A percentile compares a stretch with the other conserved stretches of the same genome.
These are phyloP conservation scores for Aspergillus clavatus DNA, from an alignment of 2,329 filamentous ascomycete genomes.

Conservation along the genomic window DNA sequence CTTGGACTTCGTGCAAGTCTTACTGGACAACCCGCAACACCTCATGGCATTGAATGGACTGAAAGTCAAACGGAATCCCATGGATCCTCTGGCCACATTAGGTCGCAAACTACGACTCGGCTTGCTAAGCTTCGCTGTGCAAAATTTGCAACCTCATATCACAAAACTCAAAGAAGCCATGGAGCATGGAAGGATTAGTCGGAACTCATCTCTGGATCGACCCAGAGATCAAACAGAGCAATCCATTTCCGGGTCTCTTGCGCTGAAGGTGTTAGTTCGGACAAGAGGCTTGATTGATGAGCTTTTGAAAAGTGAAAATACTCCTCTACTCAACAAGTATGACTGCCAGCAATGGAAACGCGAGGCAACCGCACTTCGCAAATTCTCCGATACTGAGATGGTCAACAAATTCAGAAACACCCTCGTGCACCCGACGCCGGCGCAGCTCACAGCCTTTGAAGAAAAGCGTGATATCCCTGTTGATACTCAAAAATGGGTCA, in stretches of 20 bases:
- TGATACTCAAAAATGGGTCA: not conserved
- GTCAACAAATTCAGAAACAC: slow-evolving; percentile 10
- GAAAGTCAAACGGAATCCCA: slow-evolving; percentile 9
- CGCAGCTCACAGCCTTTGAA: slow-evolving; percentile 19
- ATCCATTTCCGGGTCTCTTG: slow-evolving; percentile 21
- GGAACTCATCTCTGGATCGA: slow-evolving; percentile 3
- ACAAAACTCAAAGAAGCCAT: slow-evolving; percentile 27
- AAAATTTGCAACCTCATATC: slow-evolving; percentile 24
- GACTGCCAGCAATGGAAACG: slow-evolving; percentile 19
- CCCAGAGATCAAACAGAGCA: slow-evolving; percentile 14
- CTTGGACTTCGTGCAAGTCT: slow-evolving; percentile 21
- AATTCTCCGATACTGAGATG: slow-evolving; percentile 25
- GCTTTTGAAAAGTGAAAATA: slow-evolving; percentile 23
- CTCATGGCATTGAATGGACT: slow-evolving; percentile 29
- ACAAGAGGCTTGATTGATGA: slow-evolving; percentile 35
- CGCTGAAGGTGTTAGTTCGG: slow-evolving; percentile 21
- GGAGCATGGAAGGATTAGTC: slow-evolving; percentile 12
- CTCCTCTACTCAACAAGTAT: slow-evolving; percentile 20
- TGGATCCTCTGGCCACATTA: slow-evolving; percentile 18
- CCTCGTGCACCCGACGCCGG: slow-evolving; percentile 19
- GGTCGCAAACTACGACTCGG: slow-evolving; percentile 24
- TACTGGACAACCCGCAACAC: slow-evolving; percentile 25
- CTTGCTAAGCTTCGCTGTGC: slow-evolving; percentile 21
- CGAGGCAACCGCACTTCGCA: slow-evolving; percentile 25
- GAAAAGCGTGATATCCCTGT: slow-evolving; percentile 6